phyloP scores from a whole-genome alignment of 176 grass and related monocot genomes.

The sorghum (Sorghum bicolor) region DNA sequence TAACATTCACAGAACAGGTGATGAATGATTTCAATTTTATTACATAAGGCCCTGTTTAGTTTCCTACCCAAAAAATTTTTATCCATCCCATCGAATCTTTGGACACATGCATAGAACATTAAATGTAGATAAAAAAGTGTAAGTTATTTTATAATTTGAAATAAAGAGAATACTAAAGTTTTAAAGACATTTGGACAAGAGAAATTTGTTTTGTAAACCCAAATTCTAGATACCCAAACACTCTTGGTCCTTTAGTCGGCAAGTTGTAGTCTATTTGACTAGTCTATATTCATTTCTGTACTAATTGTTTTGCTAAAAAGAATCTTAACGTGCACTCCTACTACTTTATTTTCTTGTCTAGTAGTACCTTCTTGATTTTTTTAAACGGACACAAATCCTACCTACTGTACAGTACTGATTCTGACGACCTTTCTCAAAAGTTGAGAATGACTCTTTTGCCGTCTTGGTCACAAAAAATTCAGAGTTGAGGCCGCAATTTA shows the following conservation, averaged over 20 bases:
- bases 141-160: not conserved
- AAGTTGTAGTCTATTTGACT: not conserved
- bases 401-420: not conserved
- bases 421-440: not conserved
- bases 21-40: no score
- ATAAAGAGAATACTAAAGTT: not conserved
- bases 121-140: no score
- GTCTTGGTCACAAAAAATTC: no score
- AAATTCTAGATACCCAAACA: not conserved
- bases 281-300: not conserved
- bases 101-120: no score
- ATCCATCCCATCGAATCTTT: no score
- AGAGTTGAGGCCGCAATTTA: no score
- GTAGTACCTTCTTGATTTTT: not conserved
- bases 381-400: not conserved
- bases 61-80: no score
- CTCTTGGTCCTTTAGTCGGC: not conserved
- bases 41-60: no score
- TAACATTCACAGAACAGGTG: no score
- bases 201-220: not conserved
- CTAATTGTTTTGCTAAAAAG: not conserved
- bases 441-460: not conserved
- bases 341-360: no score
- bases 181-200: not conserved
- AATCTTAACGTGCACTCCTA: not conserved